A percentile compares a stretch with the other conserved stretches of the same genome.
Evolutionary conservation across 2,329 filamentous ascomycete species (phyloP).

Genomic region (Penicillium freii): DNA sequence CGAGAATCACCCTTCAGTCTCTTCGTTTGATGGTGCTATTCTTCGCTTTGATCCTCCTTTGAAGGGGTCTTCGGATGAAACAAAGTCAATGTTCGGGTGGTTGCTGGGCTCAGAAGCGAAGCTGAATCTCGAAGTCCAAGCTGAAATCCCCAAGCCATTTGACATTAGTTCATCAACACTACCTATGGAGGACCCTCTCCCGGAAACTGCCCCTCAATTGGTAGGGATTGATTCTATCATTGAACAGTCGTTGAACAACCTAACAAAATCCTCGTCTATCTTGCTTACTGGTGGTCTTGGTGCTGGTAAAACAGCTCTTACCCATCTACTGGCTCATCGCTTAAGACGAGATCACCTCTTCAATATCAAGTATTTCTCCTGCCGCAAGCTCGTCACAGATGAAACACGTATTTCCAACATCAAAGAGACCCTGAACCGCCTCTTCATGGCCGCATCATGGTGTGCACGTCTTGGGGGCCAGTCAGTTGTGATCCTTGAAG

Average conservation of each 20-base stretch:
- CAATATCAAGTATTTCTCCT: constrained; percentile 81
- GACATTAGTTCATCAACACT: constrained; percentile 43
- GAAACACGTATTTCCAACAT: constrained; percentile 86
- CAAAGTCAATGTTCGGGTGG: constrained; percentile 56
- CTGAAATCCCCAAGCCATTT: constrained; percentile 65
- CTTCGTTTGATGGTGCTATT: constrained; percentile 79
- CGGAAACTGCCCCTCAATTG: constrained; percentile 57
- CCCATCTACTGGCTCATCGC: constrained; percentile 70
- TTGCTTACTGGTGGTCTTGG: constrained; percentile 85
- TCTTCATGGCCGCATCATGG: constrained; percentile 91
- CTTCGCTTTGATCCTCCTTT: constrained; percentile 69
- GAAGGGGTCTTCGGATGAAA: constrained; percentile 34
- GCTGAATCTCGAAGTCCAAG: constrained; percentile 71
- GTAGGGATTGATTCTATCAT: constrained; percentile 83
- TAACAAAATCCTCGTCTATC: constrained; percentile 84
- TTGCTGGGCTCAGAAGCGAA: constrained; percentile 73
- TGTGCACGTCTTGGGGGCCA: constrained; percentile 81
- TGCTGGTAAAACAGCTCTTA: constrained; percentile 81
- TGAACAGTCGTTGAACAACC: constrained; percentile 67
- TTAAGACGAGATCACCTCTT: constrained; percentile 72
- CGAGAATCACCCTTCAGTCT: constrained; percentile 53
- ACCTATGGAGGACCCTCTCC: constrained; percentile 56
- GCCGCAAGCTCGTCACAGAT: constrained; percentile 81
- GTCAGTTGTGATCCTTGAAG: constrained; percentile 83
- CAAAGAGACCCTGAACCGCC: constrained; percentile 78